A percentile compares a stretch with the other conserved stretches of the same genome.
These are phyloP conservation scores for Microcyclosporella mali DNA, from an alignment of 2,329 filamentous ascomycete species.

Conservation along the genomic window DNA sequence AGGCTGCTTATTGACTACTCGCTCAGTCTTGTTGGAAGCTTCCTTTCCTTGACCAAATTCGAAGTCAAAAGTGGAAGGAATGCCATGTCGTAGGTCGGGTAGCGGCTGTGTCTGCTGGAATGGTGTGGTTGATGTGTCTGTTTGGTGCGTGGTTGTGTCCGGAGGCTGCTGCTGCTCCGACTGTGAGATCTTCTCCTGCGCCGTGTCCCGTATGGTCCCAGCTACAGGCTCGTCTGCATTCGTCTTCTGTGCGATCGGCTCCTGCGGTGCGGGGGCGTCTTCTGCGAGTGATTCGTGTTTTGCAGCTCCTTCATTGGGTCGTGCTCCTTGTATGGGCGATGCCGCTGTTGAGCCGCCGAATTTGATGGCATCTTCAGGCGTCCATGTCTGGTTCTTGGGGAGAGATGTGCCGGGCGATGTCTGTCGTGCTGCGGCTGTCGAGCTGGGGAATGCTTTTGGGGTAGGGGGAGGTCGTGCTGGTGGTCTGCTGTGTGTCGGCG, in stretches of 20 bases:
- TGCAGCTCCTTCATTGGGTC: conserved; percentile 31
- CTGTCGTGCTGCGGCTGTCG: conserved; percentile 23
- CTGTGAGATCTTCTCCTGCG: conserved; percentile 24
- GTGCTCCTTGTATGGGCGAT: conserved; percentile 17
- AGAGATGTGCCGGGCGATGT: conserved; percentile 30
- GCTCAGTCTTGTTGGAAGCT: conserved; percentile 15
- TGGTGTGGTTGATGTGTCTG: neutral
- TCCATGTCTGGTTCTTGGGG: conserved; percentile 37
- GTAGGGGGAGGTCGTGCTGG: conserved; percentile 14
- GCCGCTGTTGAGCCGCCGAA: conserved; percentile 28
- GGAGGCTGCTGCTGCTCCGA: conserved; percentile 22
- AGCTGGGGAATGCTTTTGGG: conserved; percentile 14
- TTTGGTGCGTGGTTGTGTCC: conserved; percentile 3
- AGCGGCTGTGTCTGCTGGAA: conserved; percentile 52
- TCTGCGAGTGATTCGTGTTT: conserved; percentile 16
- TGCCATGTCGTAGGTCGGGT: conserved; percentile 88
- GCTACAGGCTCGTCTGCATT: conserved; percentile 26
- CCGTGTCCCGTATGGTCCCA: conserved; percentile 21
- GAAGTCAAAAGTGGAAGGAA: conserved; percentile 80
- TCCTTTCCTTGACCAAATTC: conserved; percentile 54
- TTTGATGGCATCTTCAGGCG: conserved; percentile 35
- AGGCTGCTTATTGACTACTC: conserved; percentile 29
- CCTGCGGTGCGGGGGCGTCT: conserved; percentile 14
- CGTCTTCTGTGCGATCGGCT: conserved; percentile 28
- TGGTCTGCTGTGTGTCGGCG: conserved; percentile 9